Base-by-base conservation (phyloP, 2,329 filamentous ascomycete species). In the Arthrinium phaeospermum region DNA sequence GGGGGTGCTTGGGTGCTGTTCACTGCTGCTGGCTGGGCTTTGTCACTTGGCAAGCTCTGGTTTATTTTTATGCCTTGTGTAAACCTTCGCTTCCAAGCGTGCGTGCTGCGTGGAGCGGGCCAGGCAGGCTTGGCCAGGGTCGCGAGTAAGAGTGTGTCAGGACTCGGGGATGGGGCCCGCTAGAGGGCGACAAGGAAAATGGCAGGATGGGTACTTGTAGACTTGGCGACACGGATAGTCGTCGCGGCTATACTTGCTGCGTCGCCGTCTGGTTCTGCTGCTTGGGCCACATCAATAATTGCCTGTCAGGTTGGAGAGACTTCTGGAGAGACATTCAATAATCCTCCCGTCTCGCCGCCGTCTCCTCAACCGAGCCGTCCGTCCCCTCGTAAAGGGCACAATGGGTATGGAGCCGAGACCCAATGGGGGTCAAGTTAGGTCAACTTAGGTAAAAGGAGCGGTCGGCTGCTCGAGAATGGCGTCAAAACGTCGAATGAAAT, bases 401-500 rank as follows among this genome's bases (percentile, higher is more conserved):
- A 41, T n/a, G 4, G 57, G 34, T 22, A 64, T 64, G 57, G 57
- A 41, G 57, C 57, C 57, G 57, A 64, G 57, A 37, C 57, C 57
- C 30, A 64, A 41, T 41, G 8, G 37, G 10, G 37, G 37, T 41
- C 37, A 41, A 41, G 10, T 10, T 41, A 41, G 37, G 37, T 41
- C 37, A 41, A 41, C 2, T 10, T 41, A 41, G 57, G 53, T 34
- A 12, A 19, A 64, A 41, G 57, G 41, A 41, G 30, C 57, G 57
- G 57, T 64, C 57, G 57, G 57, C 57, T 64, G 57, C 19, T 12
- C 57, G 3, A 64, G 57, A 64, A 37, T 34, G 57, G 57, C 57
- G 57, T 41, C 57, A 64, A 64, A 64, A 64, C 22, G 34, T 64
- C 57, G 57, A 64, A 64, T 41, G 57, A 24, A 64, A 64, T 41